These are phyloP conservation scores for Cucumis hystrix DNA, from an alignment of 306 rosid genomes.

Conservation along the genomic window DNA sequence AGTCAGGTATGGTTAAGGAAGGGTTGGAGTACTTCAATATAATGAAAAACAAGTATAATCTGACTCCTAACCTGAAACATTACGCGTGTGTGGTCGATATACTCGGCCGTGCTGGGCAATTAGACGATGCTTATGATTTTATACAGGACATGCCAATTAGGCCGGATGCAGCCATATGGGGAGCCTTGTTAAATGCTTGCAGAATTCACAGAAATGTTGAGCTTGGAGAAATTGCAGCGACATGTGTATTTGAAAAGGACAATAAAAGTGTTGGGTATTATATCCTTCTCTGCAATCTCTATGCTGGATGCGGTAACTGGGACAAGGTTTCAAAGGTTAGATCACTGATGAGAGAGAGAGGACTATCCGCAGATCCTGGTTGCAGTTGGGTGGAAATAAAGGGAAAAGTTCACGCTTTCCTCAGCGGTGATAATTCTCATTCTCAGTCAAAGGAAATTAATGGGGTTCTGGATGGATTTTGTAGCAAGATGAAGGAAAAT, in stretches of 20 bases:
- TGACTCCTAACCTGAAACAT: slow-evolving; percentile 73
- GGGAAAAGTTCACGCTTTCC: slow-evolving; percentile 83
- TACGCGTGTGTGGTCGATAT: slow-evolving; percentile 73
- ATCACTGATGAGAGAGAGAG: slow-evolving; percentile 56
- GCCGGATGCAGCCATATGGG: slow-evolving; percentile 87
- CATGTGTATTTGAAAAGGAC: slow-evolving; percentile 43
- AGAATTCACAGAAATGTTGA: slow-evolving; percentile 55
- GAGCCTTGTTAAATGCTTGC: slow-evolving; percentile 79
- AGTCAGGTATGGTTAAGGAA: slow-evolving; percentile 67
- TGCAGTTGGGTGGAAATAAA: slow-evolving; percentile 90
- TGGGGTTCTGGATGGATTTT: slow-evolving; percentile 52
- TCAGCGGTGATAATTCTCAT: slow-evolving; percentile 54
- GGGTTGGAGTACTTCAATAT: slow-evolving; percentile 55
- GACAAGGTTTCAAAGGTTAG: slow-evolving; percentile 58
- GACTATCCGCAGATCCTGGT: slow-evolving; percentile 70
- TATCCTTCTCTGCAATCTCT: slow-evolving; percentile 60
- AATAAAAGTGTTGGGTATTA: slow-evolving; percentile 55
- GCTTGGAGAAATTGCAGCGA: slow-evolving; percentile 76
- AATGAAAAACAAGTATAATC: slow-evolving; percentile 35
- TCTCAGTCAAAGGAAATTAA: slow-evolving; percentile 53
- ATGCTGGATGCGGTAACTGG: slow-evolving; percentile 58
- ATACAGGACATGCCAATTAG: slow-evolving; percentile 56
- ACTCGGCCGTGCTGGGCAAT: slow-evolving; percentile 60
- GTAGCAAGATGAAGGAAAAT: slow-evolving; percentile 51
- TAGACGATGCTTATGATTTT: slow-evolving; percentile 54